Percentiles rank a stretch among this genome's conserved stretches.
phyloP scores from a whole-genome alignment of 1,139 yeast genomes.

The Protomyces gravidus region DNA sequence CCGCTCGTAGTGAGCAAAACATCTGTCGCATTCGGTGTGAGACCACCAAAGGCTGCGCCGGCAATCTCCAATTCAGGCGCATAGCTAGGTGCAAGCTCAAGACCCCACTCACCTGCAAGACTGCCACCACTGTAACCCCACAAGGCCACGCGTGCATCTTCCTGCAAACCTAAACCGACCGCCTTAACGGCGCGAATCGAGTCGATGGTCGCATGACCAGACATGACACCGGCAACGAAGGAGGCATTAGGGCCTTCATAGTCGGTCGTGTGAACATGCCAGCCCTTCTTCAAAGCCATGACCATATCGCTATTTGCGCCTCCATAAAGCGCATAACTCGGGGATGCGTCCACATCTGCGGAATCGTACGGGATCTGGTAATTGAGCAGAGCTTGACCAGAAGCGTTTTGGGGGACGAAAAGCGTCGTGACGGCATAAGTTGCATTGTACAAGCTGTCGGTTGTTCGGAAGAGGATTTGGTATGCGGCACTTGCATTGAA shows the following conservation, averaged over 20 bases:
- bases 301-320: slow-evolving; percentile 30
- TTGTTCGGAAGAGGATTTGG: slow-evolving; percentile 37
- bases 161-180: slow-evolving; percentile 29
- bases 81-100: slow-evolving; percentile 37
- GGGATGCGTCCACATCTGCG: slow-evolving; percentile 37
- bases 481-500: slow-evolving; percentile 33
- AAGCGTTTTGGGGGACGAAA: slow-evolving; percentile 35
- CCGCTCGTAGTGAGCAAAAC: slow-evolving; percentile 33
- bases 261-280: slow-evolving; percentile 37
- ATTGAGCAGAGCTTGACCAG: slow-evolving; percentile 35
- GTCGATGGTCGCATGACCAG: slow-evolving; percentile 38
- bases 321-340: slow-evolving; percentile 37
- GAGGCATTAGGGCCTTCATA: slow-evolving; percentile 38
- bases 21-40: slow-evolving; percentile 35
- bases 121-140: slow-evolving; percentile 42
- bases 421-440: slow-evolving; percentile 38
- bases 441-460: slow-evolving; percentile 37
- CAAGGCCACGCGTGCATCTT: slow-evolving; percentile 32
- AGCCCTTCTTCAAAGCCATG: slow-evolving; percentile 34
- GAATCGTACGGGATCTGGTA: slow-evolving; percentile 39
- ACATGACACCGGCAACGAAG: slow-evolving; percentile 37
- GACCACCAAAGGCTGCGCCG: slow-evolving; percentile 38
- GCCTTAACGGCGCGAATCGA: slow-evolving; percentile 36
- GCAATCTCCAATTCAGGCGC: slow-evolving; percentile 38
- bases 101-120: slow-evolving; percentile 40